phyloP scores from a whole-genome alignment of 352 stramenopile species.

The Phytophthora cactorum region DNA sequence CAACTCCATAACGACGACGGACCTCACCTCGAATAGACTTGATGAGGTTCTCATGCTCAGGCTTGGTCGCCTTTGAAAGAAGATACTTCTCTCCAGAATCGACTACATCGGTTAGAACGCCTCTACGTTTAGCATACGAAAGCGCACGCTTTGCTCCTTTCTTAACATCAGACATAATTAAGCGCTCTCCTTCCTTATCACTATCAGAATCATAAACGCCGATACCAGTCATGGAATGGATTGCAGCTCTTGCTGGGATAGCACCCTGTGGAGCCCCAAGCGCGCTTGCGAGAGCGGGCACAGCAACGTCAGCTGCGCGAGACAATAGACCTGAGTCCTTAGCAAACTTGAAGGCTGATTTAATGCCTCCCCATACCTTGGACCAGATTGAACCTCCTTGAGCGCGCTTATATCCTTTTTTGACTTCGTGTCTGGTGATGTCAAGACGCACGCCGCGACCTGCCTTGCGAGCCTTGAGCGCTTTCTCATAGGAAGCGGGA shows the following conservation, averaged over 20 bases:
- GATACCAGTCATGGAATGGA: neutral
- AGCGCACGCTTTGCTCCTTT: constrained; percentile 4
- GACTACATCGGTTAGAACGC: constrained; percentile 9
- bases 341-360: neutral
- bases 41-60: constrained; percentile 12
- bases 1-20: neutral
- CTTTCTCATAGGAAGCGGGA: neutral
- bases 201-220: constrained; percentile 10
- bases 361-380: neutral
- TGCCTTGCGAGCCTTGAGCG: neutral
- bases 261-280: neutral
- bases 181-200: neutral
- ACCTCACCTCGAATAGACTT: constrained; percentile 7
- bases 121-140: constrained; percentile 11
- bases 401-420: neutral
- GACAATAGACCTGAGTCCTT: neutral
- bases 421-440: neutral
- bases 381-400: neutral
- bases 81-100: constrained; percentile 8
- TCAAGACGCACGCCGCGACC: neutral
- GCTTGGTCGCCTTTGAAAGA: constrained; percentile 12
- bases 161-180: constrained; percentile 5
- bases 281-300: neutral
- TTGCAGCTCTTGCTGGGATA: neutral
- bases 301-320: neutral